phyloP scores from a whole-genome alignment of 2,329 filamentous ascomycete species.

The Ophiostoma himal-ulmi region DNA sequence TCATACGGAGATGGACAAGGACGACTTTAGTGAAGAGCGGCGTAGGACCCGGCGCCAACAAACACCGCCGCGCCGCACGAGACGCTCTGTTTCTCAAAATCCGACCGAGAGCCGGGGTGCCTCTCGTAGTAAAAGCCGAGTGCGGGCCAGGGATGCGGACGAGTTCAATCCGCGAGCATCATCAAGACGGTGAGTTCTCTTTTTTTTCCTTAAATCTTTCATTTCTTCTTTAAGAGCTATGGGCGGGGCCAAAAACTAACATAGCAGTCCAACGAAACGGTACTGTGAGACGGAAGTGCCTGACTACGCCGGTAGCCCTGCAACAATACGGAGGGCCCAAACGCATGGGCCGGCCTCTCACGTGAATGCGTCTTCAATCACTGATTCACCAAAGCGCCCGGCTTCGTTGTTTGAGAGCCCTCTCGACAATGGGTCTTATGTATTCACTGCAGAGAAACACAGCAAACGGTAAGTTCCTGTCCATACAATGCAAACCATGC shows the following conservation, averaged over 20 bases:
- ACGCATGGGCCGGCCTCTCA: conserved; percentile 33
- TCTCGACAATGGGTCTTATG: conserved; percentile 30
- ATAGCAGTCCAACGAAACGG: conserved; percentile 24
- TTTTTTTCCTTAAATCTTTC: background rate
- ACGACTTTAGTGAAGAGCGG: conserved; percentile 19
- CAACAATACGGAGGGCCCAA: conserved; percentile 30
- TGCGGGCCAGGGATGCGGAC: conserved; percentile 18
- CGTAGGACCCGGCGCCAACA: conserved; percentile 17
- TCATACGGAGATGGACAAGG: conserved; percentile 19
- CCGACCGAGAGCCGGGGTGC: conserved; percentile 21
- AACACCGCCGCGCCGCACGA: conserved; percentile 24
- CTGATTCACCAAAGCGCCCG: conserved; percentile 34
- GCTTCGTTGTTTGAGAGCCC: conserved; percentile 35
- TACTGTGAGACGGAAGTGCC: conserved; percentile 25
- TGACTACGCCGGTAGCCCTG: conserved; percentile 16
- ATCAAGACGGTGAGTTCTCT: conserved; percentile 22
- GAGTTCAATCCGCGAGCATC: conserved; percentile 22
- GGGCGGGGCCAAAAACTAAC: background rate
- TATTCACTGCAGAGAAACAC: conserved; percentile 26
- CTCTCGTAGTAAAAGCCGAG: conserved; percentile 24
- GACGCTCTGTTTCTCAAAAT: conserved; percentile 29
- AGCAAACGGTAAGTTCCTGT: conserved; percentile 24
- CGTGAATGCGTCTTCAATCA: conserved; percentile 35
- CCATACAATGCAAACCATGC: background rate
- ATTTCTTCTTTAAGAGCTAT: conserved; percentile 2